A percentile compares a stretch with the other conserved stretches of the same genome.
Evolutionary conservation across 352 stramenopile genomes (phyloP).

Genomic region (Pythium pyrilobum): DNA sequence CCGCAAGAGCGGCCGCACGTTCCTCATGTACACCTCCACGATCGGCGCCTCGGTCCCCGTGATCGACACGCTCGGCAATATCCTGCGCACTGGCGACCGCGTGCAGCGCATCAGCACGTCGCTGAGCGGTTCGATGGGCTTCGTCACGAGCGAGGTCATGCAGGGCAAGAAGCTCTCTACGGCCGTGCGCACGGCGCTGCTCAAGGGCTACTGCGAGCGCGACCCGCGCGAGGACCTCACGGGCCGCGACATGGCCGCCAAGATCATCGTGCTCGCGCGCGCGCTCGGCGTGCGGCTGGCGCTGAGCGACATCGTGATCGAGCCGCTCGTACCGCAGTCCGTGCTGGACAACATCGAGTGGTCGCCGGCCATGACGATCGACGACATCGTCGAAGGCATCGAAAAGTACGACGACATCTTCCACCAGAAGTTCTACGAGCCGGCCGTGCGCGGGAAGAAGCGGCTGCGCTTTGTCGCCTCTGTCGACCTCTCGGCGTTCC

Average conservation of each 20-base stretch:
- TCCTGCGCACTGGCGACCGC: conserved; percentile 64
- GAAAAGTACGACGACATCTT: conserved; percentile 54
- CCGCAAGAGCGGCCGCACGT: conserved; percentile 37
- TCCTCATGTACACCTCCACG: conserved; percentile 79
- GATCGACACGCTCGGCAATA: conserved; percentile 69
- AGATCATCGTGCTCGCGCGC: conserved; percentile 63
- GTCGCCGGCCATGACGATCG: conserved; percentile 36
- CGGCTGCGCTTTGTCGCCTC: conserved; percentile 66
- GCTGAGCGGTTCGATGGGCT: conserved; percentile 72
- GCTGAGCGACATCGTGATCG: conserved; percentile 34
- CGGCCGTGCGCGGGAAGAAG: conserved; percentile 35
- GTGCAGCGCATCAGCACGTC: conserved; percentile 50
- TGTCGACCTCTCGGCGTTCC: conserved; percentile 51
- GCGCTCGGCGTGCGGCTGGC: conserved; percentile 54
- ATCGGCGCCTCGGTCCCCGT: conserved; percentile 67
- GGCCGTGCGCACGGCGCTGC: conserved; percentile 43
- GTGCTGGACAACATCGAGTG: conserved; percentile 43
- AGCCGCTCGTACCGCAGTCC: conserved; percentile 40
- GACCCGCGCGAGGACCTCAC: conserved; percentile 68
- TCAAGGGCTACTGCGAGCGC: conserved; percentile 59
- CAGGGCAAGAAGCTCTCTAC: conserved; percentile 51
- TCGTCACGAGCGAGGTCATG: conserved; percentile 72
- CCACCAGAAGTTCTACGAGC: conserved; percentile 42
- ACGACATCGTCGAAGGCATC: conserved; percentile 45
- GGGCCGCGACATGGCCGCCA: conserved; percentile 57